Conservation (phyloP, 306 rosid species). For the Bauhinia variegata region DNA sequence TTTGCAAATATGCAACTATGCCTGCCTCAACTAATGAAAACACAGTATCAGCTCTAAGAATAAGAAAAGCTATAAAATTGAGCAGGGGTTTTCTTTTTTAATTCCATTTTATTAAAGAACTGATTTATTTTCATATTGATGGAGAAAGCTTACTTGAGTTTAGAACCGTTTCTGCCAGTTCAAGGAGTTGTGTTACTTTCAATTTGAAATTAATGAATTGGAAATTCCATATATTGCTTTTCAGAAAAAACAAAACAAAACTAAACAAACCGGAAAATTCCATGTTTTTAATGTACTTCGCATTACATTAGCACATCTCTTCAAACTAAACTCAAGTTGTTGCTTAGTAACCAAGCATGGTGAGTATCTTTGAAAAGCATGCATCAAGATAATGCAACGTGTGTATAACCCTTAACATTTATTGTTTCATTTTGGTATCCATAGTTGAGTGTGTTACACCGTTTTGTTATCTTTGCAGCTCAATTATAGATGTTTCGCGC, state of each 20-base stretch:
- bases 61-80: conserved; percentile 12
- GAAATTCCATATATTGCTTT: neutral
- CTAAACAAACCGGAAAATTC: conserved; percentile 10
- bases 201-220: neutral
- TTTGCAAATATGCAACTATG: conserved; percentile 16
- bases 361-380: conserved; percentile 16
- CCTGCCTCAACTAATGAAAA: conserved; percentile 22
- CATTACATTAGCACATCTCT: conserved; percentile 23
- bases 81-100: neutral
- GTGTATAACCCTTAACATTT: conserved; percentile 16
- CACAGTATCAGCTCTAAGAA: conserved; percentile 8
- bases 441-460: conserved; percentile 31
- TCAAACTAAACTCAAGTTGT: conserved; percentile 9
- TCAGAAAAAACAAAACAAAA: neutral
- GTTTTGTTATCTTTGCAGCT: conserved; percentile 56
- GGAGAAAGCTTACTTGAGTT: conserved; percentile 12
- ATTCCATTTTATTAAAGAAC: neutral
- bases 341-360: conserved; percentile 5
- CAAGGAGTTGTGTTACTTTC: neutral
- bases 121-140: neutral
- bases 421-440: conserved; percentile 23
- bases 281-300: conserved; percentile 16
- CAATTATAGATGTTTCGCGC: conserved; percentile 65
- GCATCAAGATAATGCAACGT: neutral
- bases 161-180: conserved; percentile 4